phyloP scores from a whole-genome alignment of 495 filamentous ascomycete genomes.

The Lepidopterella palustris region DNA sequence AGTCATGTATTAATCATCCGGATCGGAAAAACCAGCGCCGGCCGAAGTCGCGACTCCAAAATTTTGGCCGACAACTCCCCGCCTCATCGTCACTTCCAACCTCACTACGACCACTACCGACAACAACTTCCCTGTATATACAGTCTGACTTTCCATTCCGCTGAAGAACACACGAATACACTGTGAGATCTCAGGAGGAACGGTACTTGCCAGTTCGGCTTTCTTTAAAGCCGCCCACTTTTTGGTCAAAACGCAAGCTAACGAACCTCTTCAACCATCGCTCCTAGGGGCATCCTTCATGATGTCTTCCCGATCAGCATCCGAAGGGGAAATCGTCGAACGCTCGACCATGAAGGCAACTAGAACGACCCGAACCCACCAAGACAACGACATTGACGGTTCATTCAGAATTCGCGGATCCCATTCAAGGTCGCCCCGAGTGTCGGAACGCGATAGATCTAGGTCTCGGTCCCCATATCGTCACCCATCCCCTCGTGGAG shows the following conservation, averaged over 20 bases:
- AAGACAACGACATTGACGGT: slow-evolving; percentile 8
- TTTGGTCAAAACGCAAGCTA: neutral
- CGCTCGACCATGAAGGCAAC: slow-evolving; percentile 8
- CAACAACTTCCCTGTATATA: neutral
- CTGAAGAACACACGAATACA: neutral
- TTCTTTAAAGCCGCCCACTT: neutral
- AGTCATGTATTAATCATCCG: no score
- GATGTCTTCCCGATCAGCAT: slow-evolving; percentile 1
- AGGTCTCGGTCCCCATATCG: slow-evolving; percentile 27
- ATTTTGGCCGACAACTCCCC: neutral
- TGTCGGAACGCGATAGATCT: slow-evolving; percentile 1
- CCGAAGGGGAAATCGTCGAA: slow-evolving; percentile 17
- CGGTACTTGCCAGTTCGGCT: slow-evolving; percentile 2
- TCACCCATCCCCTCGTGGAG: slow-evolving; percentile 15
- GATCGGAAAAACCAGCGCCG: neutral
- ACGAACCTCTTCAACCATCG: neutral
- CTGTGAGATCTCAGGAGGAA: neutral
- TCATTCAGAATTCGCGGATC: slow-evolving; percentile 6
- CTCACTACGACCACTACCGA: neutral
- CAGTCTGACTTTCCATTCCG: neutral
- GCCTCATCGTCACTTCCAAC: slow-evolving; percentile 1
- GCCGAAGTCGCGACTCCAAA: neutral
- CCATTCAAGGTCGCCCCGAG: neutral
- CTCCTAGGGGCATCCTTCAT: neutral
- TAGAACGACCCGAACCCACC: neutral